Evolutionary conservation across 2,329 filamentous ascomycete genomes (phyloP).

Genomic region (Botryotinia calthae): DNA sequence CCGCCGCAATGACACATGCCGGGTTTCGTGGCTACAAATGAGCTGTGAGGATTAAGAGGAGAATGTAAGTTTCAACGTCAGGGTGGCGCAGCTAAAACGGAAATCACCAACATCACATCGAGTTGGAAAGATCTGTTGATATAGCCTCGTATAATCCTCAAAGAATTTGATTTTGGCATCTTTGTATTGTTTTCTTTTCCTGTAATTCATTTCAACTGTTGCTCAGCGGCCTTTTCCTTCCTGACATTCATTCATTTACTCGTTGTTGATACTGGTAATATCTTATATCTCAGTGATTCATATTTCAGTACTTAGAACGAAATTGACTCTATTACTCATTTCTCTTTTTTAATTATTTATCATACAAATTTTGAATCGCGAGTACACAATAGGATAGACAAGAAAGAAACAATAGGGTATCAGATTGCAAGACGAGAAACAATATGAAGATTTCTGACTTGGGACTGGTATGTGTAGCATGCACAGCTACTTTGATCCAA

Average conservation of each 20-base stretch:
- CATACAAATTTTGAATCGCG: background rate
- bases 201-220: background rate
- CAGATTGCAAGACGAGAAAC: background rate
- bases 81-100: background rate
- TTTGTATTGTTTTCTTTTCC: background rate
- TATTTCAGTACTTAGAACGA: background rate
- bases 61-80: background rate
- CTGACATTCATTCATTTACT: background rate
- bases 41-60: background rate
- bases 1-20: background rate
- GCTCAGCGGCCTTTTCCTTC: background rate
- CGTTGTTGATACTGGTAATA: background rate
- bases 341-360: no score
- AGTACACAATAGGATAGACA: background rate
- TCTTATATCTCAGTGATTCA: background rate
- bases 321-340: background rate
- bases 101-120: background rate
- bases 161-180: background rate
- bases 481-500: slow-evolving; percentile 6
- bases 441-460: slow-evolving; percentile 12
- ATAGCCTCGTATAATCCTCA: background rate
- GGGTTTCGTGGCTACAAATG: background rate
- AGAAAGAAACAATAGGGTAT: background rate
- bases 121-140: background rate
- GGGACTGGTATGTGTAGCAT: slow-evolving; percentile 5